These are phyloP conservation scores for Noccaea bulbosa DNA, from an alignment of 345 rosid species.

Conservation along the genomic window DNA sequence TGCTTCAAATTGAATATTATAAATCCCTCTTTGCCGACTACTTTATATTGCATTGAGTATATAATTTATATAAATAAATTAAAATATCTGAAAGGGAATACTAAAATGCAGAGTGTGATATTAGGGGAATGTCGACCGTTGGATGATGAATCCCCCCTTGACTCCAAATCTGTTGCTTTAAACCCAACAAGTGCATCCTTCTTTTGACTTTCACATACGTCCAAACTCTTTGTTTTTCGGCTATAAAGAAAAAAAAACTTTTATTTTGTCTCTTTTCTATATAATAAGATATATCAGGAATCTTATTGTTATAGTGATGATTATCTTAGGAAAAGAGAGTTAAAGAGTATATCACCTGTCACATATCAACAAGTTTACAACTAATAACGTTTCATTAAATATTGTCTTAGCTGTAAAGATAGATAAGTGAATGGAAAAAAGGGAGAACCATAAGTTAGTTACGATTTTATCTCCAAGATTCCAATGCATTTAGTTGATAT, in stretches of 20 bases:
- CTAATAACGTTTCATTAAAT: neutral
- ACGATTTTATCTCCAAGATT: constrained; percentile 4
- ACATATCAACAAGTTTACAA: neutral
- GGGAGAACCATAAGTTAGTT: constrained; percentile 25
- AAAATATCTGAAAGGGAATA: neutral
- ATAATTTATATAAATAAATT: neutral
- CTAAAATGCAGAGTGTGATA: constrained; percentile 2
- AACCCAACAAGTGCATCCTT: constrained; percentile 15
- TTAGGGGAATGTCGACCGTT: constrained; percentile 22
- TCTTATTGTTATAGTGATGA: neutral
- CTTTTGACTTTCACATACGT: constrained; percentile 37
- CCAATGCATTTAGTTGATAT: constrained; percentile 18
- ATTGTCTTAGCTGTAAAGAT: constrained; percentile 28
- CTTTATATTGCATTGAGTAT: constrained; percentile 2
- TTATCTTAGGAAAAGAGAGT: constrained; percentile 3
- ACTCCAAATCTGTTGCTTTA: constrained; percentile 30
- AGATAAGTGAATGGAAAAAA: neutral
- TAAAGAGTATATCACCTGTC: neutral
- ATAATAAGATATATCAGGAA: neutral
- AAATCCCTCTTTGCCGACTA: constrained; percentile 23
- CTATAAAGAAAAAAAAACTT: constrained; percentile 29
- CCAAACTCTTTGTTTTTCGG: constrained; percentile 33
- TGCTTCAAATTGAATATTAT: constrained; percentile 19
- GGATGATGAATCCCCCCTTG: constrained; percentile 17
- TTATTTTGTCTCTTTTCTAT: constrained; percentile 21